Evolutionary conservation across 495 filamentous ascomycete species (phyloP).

Genomic region (Aspergillus steynii): DNA sequence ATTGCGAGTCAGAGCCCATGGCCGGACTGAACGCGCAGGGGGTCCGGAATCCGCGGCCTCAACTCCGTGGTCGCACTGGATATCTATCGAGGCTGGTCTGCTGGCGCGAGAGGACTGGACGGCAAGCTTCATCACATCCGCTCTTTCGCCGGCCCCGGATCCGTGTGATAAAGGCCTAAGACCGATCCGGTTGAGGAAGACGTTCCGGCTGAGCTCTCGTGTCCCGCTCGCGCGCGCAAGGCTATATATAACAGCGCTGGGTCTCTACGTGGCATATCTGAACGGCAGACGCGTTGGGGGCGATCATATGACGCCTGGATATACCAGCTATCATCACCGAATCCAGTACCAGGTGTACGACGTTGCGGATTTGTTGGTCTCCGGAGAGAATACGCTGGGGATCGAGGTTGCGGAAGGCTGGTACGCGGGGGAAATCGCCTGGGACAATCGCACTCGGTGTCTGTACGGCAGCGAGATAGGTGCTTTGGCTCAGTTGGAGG

Average conservation of each 20-base stretch:
- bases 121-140: constrained; percentile 16
- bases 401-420: constrained; percentile 56
- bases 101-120: constrained; percentile 40
- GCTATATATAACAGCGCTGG: constrained; percentile 53
- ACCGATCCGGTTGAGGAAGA: constrained; percentile 31
- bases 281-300: constrained; percentile 51
- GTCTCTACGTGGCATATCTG: constrained; percentile 50
- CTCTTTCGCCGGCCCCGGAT: constrained; percentile 25
- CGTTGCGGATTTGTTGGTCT: constrained; percentile 37
- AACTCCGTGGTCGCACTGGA: constrained; percentile 32
- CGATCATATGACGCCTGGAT: constrained; percentile 49
- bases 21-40: constrained; percentile 10
- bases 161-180: constrained; percentile 23
- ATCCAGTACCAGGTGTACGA: constrained; percentile 54
- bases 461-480: constrained; percentile 50
- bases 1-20: constrained; percentile 39
- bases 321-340: constrained; percentile 54
- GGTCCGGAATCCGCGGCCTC: constrained; percentile 23
- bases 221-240: constrained; percentile 23
- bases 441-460: constrained; percentile 24
- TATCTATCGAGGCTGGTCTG: constrained; percentile 41
- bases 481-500: constrained; percentile 46
- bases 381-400: constrained; percentile 44
- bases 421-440: constrained; percentile 52
- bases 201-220: constrained; percentile 16